Percentiles rank a stretch among this genome's conserved stretches.
Evolutionary conservation across 495 filamentous ascomycete species (phyloP).

Genomic region (Daldinia grandis): DNA sequence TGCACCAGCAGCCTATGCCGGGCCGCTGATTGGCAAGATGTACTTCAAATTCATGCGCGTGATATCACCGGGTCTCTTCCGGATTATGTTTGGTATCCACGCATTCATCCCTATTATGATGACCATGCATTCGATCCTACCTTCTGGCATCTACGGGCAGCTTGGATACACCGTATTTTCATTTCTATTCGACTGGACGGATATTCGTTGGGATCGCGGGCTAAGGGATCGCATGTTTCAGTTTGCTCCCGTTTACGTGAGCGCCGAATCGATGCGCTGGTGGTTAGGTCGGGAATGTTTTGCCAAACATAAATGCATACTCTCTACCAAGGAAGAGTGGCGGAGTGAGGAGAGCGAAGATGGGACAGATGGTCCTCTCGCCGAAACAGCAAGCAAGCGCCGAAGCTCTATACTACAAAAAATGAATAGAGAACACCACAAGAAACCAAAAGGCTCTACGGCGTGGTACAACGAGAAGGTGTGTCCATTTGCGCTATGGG

Average conservation of each 20-base stretch:
- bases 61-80: slow-evolving; percentile 78
- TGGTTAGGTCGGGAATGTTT: slow-evolving; percentile 94
- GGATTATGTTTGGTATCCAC: slow-evolving; percentile 89
- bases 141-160: slow-evolving; percentile 76
- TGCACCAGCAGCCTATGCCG: slow-evolving; percentile 91
- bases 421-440: slow-evolving; percentile 27
- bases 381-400: slow-evolving; percentile 24
- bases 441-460: slow-evolving; percentile 52
- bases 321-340: slow-evolving; percentile 76
- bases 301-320: slow-evolving; percentile 88
- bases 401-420: not conserved
- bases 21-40: slow-evolving; percentile 82
- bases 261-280: slow-evolving; percentile 92
- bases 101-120: slow-evolving; percentile 97
- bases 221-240: slow-evolving; percentile 87
- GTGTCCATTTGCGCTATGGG: slow-evolving; percentile 90
- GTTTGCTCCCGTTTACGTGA: slow-evolving; percentile 90
- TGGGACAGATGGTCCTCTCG: slow-evolving; percentile 44
- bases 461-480: slow-evolving; percentile 85
- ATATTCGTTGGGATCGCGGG: slow-evolving; percentile 83
- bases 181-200: slow-evolving; percentile 91
- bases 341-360: slow-evolving; percentile 71
- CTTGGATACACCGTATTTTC: slow-evolving; percentile 91
- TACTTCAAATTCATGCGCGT: slow-evolving; percentile 93
- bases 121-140: slow-evolving; percentile 74